Conservation (phyloP, 2,329 filamentous ascomycete genomes). For the Aspergillus calidoustus region DNA sequence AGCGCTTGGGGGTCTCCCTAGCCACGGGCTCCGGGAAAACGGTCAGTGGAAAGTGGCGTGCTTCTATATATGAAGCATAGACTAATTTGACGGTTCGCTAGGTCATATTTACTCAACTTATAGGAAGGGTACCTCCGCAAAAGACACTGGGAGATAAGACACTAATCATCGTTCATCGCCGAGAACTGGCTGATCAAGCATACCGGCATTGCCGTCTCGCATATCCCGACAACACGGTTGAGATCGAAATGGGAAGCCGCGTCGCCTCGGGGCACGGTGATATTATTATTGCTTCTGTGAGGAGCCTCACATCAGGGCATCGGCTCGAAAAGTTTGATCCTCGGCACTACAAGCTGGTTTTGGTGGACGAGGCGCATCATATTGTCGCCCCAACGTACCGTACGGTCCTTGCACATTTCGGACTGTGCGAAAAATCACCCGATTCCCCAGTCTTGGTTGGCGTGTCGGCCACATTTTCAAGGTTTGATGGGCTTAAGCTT, state of each 20-base stretch:
- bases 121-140: constrained; percentile 70
- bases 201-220: constrained; percentile 78
- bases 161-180: constrained; percentile 87
- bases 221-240: constrained; percentile 80
- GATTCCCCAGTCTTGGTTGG: constrained; percentile 74
- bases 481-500: constrained; percentile 82
- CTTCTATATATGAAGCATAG: neutral
- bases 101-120: constrained; percentile 96
- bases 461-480: constrained; percentile 80
- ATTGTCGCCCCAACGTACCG: constrained; percentile 86
- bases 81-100: constrained; percentile 36
- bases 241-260: constrained; percentile 86
- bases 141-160: constrained; percentile 70
- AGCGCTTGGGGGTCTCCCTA: constrained; percentile 79
- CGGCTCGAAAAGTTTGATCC: constrained; percentile 85
- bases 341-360: constrained; percentile 77
- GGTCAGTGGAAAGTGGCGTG: constrained; percentile 51
- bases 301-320: constrained; percentile 77
- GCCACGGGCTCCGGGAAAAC: constrained; percentile 92
- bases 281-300: constrained; percentile 90
- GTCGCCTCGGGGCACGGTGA: constrained; percentile 81
- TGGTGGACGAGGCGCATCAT: constrained; percentile 97
- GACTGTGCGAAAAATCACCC: constrained; percentile 59
- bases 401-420: constrained; percentile 76
- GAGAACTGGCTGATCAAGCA: constrained; percentile 93